phyloP scores from a whole-genome alignment of 305 asterid genomes.

The Lippia alba region DNA sequence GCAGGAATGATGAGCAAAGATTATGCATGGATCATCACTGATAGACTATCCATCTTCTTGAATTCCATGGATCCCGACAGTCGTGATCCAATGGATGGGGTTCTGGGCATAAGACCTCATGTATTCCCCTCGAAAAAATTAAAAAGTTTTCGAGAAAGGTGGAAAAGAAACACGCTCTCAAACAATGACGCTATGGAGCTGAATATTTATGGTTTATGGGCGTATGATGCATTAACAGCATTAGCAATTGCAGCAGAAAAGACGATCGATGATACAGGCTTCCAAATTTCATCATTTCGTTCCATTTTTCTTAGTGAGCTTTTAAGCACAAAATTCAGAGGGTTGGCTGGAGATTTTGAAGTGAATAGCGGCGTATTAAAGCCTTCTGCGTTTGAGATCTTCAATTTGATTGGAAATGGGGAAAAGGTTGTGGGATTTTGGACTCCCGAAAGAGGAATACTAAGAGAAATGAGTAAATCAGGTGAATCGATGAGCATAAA shows the following conservation, averaged over 20 bases:
- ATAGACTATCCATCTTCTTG: constrained; percentile 41
- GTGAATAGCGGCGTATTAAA: constrained; percentile 41
- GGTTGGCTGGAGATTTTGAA: constrained; percentile 49
- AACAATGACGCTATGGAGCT: constrained; percentile 31
- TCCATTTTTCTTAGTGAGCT: constrained; percentile 39
- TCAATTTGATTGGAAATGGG: constrained; percentile 55
- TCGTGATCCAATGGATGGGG: constrained; percentile 54
- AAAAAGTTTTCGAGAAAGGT: constrained; percentile 37
- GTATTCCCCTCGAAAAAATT: constrained; percentile 33
- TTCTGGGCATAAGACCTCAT: constrained; percentile 52
- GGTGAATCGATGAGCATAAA: constrained; percentile 33
- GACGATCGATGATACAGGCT: background rate
- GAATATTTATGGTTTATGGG: constrained; percentile 58
- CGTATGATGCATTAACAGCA: constrained; percentile 53
- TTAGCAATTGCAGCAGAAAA: constrained; percentile 52
- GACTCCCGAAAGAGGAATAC: constrained; percentile 44
- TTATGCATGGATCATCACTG: constrained; percentile 57
- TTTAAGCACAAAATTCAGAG: constrained; percentile 37
- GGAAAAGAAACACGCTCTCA: constrained; percentile 32
- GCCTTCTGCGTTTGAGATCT: constrained; percentile 44
- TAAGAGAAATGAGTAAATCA: constrained; percentile 15
- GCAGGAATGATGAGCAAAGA: constrained; percentile 8
- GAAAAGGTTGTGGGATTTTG: constrained; percentile 52
- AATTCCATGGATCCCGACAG: constrained; percentile 17
- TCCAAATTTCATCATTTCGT: constrained; percentile 42